Evolutionary conservation across 768 basidiomycete species (phyloP).

Genomic region (Rhizopogon rudus): DNA sequence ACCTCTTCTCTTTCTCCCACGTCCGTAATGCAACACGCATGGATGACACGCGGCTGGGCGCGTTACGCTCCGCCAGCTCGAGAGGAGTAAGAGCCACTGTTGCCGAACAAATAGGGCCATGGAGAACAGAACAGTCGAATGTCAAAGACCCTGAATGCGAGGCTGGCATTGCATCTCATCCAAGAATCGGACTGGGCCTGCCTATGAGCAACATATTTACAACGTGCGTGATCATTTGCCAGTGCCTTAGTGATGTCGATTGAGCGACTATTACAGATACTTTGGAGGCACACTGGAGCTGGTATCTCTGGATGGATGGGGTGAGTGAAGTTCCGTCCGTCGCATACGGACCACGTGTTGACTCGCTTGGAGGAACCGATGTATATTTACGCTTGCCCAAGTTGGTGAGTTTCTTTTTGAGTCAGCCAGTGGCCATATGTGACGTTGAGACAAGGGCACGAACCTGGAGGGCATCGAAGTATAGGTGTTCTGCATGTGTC

Average conservation of each 20-base stretch:
- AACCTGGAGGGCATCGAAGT: slow-evolving; percentile 84
- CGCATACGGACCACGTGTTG: neutral
- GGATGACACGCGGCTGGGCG: slow-evolving; percentile 60
- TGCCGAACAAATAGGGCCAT: slow-evolving; percentile 64
- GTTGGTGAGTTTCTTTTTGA: slow-evolving; percentile 45
- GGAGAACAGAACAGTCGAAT: slow-evolving; percentile 25
- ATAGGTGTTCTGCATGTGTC: slow-evolving; percentile 22
- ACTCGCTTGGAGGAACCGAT: slow-evolving; percentile 58
- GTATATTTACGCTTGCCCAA: slow-evolving; percentile 78
- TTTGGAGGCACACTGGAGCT: slow-evolving; percentile 80
- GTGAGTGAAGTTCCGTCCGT: slow-evolving; percentile 36
- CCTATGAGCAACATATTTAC: slow-evolving; percentile 90
- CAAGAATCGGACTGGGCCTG: slow-evolving; percentile 74
- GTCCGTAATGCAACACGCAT: slow-evolving; percentile 69
- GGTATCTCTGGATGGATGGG: slow-evolving; percentile 80
- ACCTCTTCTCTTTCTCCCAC: slow-evolving; percentile 89
- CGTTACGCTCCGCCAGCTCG: slow-evolving; percentile 57
- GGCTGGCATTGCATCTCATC: slow-evolving; percentile 47
- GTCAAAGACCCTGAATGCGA: slow-evolving; percentile 36
- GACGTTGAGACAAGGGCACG: slow-evolving; percentile 52
- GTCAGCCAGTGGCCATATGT: neutral
- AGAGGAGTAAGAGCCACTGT: slow-evolving; percentile 74
- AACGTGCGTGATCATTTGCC: slow-evolving; percentile 42
- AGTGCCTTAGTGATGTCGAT: neutral
- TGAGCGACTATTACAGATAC: slow-evolving; percentile 42